These are phyloP conservation scores for Chloromonas sp. DNA, from an alignment of 163 green algal genomes.

Conservation along the genomic window DNA sequence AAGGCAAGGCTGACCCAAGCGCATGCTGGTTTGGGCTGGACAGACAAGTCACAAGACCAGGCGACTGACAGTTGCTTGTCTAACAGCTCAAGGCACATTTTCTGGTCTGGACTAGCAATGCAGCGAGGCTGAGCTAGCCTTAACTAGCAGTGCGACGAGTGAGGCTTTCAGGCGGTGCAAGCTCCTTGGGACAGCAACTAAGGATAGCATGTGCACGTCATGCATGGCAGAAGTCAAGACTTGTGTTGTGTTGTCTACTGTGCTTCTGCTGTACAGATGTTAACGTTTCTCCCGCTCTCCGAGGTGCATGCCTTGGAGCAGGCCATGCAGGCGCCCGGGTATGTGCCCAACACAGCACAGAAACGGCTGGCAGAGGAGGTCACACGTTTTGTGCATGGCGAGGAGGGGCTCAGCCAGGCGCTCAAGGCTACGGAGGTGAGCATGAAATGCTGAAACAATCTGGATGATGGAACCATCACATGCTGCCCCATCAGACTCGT, in stretches of 20 bases:
- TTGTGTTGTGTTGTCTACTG: not conserved
- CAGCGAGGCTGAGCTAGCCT: no score
- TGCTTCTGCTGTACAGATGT: conserved; percentile 65
- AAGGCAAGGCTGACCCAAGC: not conserved
- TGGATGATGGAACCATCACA: not conserved
- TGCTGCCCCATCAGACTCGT: not conserved
- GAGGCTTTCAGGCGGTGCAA: no score
- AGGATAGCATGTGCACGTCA: no score
- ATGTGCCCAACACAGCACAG: conserved; percentile 87
- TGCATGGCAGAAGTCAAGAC: not conserved
- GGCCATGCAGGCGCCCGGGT: conserved; percentile 57
- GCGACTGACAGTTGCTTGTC: no score
- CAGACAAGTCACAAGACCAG: no score
- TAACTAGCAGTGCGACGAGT: no score
- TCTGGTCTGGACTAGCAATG: no score
- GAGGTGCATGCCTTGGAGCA: conserved; percentile 68
- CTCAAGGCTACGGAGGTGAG: conserved; percentile 78
- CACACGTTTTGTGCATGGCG: conserved; percentile 91
- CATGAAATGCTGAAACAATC: no score
- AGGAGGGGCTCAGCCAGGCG: conserved; percentile 82
- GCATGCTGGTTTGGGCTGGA: not conserved
- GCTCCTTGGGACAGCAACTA: no score
- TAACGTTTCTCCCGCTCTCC: conserved; percentile 91
- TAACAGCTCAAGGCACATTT: not conserved
- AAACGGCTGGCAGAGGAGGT: conserved; percentile 87